Evolutionary conservation across 192 early-diverging fungal species (phyloP).

Genomic region (Backusella morwellensis): DNA sequence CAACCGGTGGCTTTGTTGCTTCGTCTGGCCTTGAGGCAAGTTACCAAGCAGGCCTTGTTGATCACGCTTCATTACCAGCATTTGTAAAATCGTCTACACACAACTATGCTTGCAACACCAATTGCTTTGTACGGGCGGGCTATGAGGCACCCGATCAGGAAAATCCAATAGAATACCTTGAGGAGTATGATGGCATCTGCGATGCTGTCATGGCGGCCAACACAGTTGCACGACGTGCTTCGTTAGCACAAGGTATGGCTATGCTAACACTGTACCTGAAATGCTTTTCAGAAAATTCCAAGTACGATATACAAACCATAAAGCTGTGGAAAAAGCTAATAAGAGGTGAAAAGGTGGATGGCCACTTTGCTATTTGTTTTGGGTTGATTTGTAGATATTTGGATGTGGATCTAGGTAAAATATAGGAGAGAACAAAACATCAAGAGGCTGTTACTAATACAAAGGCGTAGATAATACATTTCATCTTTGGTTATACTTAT

Average conservation of each 20-base stretch:
- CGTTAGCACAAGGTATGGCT: conserved; percentile 65
- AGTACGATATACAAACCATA: conserved; percentile 11
- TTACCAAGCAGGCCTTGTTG: conserved; percentile 64
- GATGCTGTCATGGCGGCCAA: conserved; percentile 46
- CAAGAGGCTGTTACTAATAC: background rate
- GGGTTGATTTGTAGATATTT: conserved; percentile 62
- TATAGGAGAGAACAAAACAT: background rate
- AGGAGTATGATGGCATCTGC: conserved; percentile 29
- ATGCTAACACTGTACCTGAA: conserved; percentile 62
- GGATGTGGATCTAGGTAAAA: conserved; percentile 52
- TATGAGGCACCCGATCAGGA: conserved; percentile 37
- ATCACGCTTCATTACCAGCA: conserved; percentile 25
- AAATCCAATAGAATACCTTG: conserved; percentile 25
- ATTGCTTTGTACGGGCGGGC: conserved; percentile 66
- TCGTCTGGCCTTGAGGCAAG: conserved; percentile 90
- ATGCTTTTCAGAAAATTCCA: conserved; percentile 47
- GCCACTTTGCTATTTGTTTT: conserved; percentile 83
- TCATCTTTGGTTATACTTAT: conserved; percentile 80
- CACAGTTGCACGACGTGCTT: conserved; percentile 63
- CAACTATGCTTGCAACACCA: conserved; percentile 65
- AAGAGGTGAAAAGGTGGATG: conserved; percentile 41
- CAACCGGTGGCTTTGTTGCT: conserved; percentile 94
- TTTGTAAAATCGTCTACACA: conserved; percentile 64
- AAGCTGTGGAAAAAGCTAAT: conserved; percentile 38
- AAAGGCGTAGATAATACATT: conserved; percentile 57